phyloP scores from a whole-genome alignment of 192 early-diverging fungal genomes.

The Entrophospora sp. region DNA sequence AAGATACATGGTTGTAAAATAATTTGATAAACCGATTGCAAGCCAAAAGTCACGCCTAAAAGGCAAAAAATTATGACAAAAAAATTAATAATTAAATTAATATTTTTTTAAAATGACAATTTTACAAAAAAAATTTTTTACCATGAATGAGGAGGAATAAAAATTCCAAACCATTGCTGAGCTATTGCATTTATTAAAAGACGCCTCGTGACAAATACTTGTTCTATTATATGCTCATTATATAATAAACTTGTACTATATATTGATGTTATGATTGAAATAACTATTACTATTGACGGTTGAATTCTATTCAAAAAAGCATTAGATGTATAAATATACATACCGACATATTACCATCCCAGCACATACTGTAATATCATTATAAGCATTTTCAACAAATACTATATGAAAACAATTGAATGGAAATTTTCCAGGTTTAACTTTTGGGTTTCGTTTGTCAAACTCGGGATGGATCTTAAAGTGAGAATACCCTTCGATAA shows the following conservation, averaged over 20 bases:
- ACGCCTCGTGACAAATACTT: slow-evolving; percentile 73
- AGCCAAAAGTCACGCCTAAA: slow-evolving; percentile 86
- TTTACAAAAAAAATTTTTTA: neutral
- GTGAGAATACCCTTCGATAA: neutral
- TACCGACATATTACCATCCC: slow-evolving; percentile 1
- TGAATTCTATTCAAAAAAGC: too few species aligned
- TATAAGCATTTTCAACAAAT: slow-evolving; percentile 71
- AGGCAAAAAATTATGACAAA: too few species aligned
- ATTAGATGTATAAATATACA: slow-evolving; percentile 22
- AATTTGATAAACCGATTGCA: slow-evolving; percentile 70
- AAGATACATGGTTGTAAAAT: slow-evolving; percentile 65
- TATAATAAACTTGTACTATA: slow-evolving; percentile 62
- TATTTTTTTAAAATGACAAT: too few species aligned
- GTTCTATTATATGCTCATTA: slow-evolving; percentile 71
- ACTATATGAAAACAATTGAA: slow-evolving; percentile 79
- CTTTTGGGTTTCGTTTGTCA: neutral
- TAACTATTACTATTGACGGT: too few species aligned
- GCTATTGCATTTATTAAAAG: slow-evolving; percentile 62
- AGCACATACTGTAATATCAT: slow-evolving; percentile 26
- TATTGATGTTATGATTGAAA: slow-evolving; percentile 80
- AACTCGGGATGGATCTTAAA: neutral
- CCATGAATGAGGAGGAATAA: slow-evolving; percentile 49
- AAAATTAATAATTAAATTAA: too few species aligned
- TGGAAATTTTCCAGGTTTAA: slow-evolving; percentile 50
- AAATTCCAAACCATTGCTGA: slow-evolving; percentile 93